These are phyloP conservation scores for Linnemannia elongata DNA, from an alignment of 192 early-diverging fungal species.

Conservation along the genomic window DNA sequence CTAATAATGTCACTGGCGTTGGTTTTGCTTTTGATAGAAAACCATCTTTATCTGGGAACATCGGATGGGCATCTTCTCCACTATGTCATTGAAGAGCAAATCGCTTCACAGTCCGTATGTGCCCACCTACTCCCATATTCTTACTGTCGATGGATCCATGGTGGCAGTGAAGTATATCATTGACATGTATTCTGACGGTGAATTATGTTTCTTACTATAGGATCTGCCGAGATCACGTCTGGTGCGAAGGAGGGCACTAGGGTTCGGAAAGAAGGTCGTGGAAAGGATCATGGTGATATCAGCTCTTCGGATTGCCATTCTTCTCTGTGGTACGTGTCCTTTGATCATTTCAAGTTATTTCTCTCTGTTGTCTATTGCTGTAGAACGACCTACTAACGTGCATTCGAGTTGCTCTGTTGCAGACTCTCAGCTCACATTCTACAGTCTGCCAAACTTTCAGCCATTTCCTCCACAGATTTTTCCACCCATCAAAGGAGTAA, in stretches of 20 bases:
- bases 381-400: neutral
- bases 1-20: neutral
- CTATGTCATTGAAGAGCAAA: slow-evolving; percentile 69
- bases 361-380: neutral
- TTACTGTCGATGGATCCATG: neutral
- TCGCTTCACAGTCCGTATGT: slow-evolving; percentile 55
- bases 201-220: slow-evolving; percentile 1
- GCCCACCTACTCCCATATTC: neutral
- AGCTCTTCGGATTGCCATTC: slow-evolving; percentile 72
- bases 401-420: neutral
- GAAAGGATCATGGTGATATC: slow-evolving; percentile 75
- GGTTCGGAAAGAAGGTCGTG: slow-evolving; percentile 71
- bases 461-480: slow-evolving; percentile 55
- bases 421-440: slow-evolving; percentile 80
- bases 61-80: slow-evolving; percentile 80
- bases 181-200: neutral
- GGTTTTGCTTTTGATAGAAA: slow-evolving; percentile 59
- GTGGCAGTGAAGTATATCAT: neutral
- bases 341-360: neutral
- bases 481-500: slow-evolving; percentile 68
- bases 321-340: slow-evolving; percentile 71
- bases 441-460: slow-evolving; percentile 66
- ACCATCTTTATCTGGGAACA: slow-evolving; percentile 81
- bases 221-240: slow-evolving; percentile 56
- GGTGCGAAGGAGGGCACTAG: slow-evolving; percentile 63